A percentile compares a stretch with the other conserved stretches of the same genome.
Evolutionary conservation across 257 asterid species (phyloP).

Genomic region (Scutellaria barbata): DNA sequence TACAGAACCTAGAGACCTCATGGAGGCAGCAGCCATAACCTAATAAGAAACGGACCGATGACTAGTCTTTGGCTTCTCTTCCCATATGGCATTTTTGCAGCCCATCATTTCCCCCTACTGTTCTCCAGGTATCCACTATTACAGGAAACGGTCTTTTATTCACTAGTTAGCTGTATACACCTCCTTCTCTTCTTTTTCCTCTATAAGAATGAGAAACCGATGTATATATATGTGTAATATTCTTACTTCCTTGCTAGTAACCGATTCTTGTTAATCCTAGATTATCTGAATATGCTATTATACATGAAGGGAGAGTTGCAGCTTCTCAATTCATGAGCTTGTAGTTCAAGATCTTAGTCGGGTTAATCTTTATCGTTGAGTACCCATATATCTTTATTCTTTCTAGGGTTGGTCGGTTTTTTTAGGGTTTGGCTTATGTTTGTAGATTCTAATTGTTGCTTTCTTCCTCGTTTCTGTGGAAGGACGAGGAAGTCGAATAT

Average conservation of each 20-base stretch:
- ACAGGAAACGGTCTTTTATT: constrained; percentile 49
- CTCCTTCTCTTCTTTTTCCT: constrained; percentile 19
- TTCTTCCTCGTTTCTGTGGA: constrained; percentile 1
- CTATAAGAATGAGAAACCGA: constrained; percentile 35
- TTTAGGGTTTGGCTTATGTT: background rate
- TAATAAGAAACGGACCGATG: constrained; percentile 34
- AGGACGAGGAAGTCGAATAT: background rate
- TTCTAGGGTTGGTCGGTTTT: constrained; percentile 1
- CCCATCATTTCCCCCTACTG: constrained; percentile 36
- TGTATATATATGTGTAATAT: constrained; percentile 53
- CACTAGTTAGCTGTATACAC: constrained; percentile 57
- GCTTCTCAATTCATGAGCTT: too few species aligned
- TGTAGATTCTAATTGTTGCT: background rate
- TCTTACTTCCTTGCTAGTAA: constrained; percentile 36
- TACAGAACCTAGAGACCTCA: constrained; percentile 45
- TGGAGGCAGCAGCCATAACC: constrained; percentile 49
- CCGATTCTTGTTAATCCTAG: constrained; percentile 34
- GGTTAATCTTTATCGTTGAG: too few species aligned
- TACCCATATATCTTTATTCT: background rate
- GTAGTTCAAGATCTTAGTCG: too few species aligned
- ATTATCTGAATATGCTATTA: constrained; percentile 27
- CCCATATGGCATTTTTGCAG: constrained; percentile 50
- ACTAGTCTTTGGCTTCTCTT: constrained; percentile 45
- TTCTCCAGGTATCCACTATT: constrained; percentile 52
- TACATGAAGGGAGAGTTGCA: constrained; percentile 27